Conservation (phyloP, 306 rosid genomes). For the Quercus ilex region DNA sequence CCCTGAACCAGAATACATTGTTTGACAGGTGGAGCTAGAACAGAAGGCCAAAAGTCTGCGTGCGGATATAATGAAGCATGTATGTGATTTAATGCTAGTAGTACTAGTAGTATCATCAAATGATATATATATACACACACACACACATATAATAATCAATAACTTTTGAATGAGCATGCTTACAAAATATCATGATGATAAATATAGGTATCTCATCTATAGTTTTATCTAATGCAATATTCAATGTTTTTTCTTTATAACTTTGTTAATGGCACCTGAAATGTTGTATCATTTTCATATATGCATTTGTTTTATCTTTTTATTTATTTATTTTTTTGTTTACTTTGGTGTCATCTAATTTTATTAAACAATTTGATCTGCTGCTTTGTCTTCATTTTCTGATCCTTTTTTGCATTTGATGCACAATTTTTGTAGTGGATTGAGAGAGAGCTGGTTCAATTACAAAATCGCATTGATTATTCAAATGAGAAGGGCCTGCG, state of each 20-base stretch:
- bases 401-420: background rate
- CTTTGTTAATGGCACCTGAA: background rate
- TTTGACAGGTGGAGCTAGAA: conserved; percentile 60
- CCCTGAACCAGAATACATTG: background rate
- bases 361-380: background rate
- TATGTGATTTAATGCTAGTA: conserved; percentile 24
- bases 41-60: conserved; percentile 59
- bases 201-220: background rate
- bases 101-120: too few relatives aligned
- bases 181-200: background rate
- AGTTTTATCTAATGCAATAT: background rate
- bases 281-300: background rate
- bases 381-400: background rate
- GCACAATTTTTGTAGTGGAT: background rate
- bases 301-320: background rate
- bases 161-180: background rate
- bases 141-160: background rate
- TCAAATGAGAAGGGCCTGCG: too few relatives aligned
- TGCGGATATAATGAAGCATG: conserved; percentile 64
- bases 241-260: background rate
- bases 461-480: too few relatives aligned
- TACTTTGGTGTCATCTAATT: background rate
- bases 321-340: background rate
- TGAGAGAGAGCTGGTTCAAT: background rate
- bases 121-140: too few relatives aligned